Evolutionary conservation across 768 basidiomycete species (phyloP), one percentile per base, ranked within the genome.

Genomic region (Russula sp.): DNA sequence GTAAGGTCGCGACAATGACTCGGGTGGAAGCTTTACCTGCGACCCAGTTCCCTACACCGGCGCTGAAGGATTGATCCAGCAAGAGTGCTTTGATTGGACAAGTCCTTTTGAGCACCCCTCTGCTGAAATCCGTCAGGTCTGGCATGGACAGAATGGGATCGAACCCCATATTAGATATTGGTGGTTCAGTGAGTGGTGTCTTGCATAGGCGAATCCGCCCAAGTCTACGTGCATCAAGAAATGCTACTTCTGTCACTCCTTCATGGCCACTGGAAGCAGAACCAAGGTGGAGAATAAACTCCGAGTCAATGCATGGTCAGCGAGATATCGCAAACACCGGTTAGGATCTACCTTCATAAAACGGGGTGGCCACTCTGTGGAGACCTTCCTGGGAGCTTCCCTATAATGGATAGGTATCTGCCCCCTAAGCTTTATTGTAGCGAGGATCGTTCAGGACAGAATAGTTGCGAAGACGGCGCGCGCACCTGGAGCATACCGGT

Each of bases 41-140:
- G 20, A 91, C 82, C 86, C 89, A 91, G 71, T 91, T 92, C 4
- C 90, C 87, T 10, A 92, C 82, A 1, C 90, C 90, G 11, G 89
- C 88, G 65, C 82, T 87, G 75, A 91, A 91, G 0, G 85, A 82
- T 71, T 91, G 89, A 71, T 91, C 85, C 47, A 91, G 78, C 14
- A 91, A 77, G n/a, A 92, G 77, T 1, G 86, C 84, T 69, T 91
- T 91, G 60, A 88, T 79, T 4, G 89, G 84, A 60, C 85, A 86
- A 4, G 79, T 74, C 58, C 86, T 80, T 67, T 80, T 86, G 27
- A 72, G 71, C 34, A 88, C 76, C 18, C 76, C 65, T 0, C 70
- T 58, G 51, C 74, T 71, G 71, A 89, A 89, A 39, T 80, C 77
- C 7, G 76, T 76, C 1, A 86, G 67, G 34, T 77, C 62, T 7